Evolutionary conservation across 768 basidiomycete genomes (phyloP), one percentile per base, ranked within the genome.

Genomic region (Mycena olivaceomarginata): DNA sequence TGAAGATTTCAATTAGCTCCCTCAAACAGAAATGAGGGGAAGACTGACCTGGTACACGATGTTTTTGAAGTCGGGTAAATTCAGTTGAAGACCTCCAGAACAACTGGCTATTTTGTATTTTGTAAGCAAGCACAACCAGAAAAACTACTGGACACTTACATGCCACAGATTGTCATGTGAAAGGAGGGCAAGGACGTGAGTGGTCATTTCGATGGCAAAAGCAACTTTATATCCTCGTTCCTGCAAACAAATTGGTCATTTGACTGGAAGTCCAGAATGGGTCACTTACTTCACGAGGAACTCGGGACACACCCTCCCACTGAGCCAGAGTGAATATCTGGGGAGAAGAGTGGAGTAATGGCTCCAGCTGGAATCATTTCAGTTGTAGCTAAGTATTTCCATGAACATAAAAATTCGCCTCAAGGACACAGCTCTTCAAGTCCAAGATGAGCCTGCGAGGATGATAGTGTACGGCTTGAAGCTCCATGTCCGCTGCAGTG

Each of bases 101-200:
- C 43, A 65, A 45, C 64, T 65, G 22, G 43, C 31, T 1, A 31
- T 31, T 31, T 31, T 31, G 31, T 31, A 31, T 31, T 31, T 31
- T 31, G 31, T 31, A 31, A 31, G 31, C 31, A 31, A 31, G 31
- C 31, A 31, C 31, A 31, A 31, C 31, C 31, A 31, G 31, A 31
- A 31, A 31, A 31, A 31, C 1, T 31, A 31, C 31, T 31, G 3
- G 31, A 31, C 31, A 31, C 64, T 31, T 25, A 46, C 64, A 5
- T 18, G n/a, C 64, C 64, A 65, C n/a, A 65, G 43, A 46, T 65
- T 65, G 43, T 65, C 64, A 25, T 65, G 20, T 4, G 41, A 65
- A 5, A 65, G 45, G 5, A 39, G 18, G 12, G 60, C 56, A 11
- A 57, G 9, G 31, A 57, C 56, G 31, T 57, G 56, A 12, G 56